These are phyloP conservation scores for Rhypophila decipiens DNA, from an alignment of 495 filamentous ascomycete genomes.

Conservation along the genomic window DNA sequence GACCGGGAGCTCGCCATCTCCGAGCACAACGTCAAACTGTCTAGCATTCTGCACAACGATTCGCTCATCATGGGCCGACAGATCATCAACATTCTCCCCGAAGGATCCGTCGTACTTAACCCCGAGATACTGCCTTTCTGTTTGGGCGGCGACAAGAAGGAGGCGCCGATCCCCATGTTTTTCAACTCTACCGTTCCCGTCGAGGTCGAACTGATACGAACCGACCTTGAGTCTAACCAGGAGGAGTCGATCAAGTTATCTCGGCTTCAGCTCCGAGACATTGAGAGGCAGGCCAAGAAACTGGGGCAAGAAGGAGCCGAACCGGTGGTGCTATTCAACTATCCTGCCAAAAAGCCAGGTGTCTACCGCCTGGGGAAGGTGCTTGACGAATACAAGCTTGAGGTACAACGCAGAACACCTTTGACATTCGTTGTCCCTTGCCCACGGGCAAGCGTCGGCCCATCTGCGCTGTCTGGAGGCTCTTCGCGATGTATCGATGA, in stretches of 20 bases:
- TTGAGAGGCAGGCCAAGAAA: constrained; percentile 44
- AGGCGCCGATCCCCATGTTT: constrained; percentile 69
- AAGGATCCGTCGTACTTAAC: constrained; percentile 87
- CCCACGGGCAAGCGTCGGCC: constrained; percentile 67
- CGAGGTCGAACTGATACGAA: constrained; percentile 74
- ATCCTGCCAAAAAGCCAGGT: constrained; percentile 71
- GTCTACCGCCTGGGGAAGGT: constrained; percentile 79
- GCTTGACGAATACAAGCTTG: constrained; percentile 85
- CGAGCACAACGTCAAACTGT: constrained; percentile 80
- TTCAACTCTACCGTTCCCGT: constrained; percentile 90
- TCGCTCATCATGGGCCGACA: constrained; percentile 92
- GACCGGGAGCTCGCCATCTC: constrained; percentile 87
- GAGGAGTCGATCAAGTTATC: constrained; percentile 73
- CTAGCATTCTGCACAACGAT: constrained; percentile 76
- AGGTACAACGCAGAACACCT: constrained; percentile 69
- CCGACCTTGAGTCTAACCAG: constrained; percentile 70
- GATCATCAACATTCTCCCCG: constrained; percentile 92
- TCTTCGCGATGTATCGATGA: constrained; percentile 73
- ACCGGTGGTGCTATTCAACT: constrained; percentile 46
- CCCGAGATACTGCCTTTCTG: constrained; percentile 72
- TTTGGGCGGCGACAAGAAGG: constrained; percentile 54
- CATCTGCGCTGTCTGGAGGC: constrained; percentile 49
- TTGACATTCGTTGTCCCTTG: constrained; percentile 78
- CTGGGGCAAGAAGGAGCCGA: constrained; percentile 46
- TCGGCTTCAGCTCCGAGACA: constrained; percentile 52